Conservation (phyloP, 2,329 filamentous ascomycete species). For the Cyphellophora europaea region DNA sequence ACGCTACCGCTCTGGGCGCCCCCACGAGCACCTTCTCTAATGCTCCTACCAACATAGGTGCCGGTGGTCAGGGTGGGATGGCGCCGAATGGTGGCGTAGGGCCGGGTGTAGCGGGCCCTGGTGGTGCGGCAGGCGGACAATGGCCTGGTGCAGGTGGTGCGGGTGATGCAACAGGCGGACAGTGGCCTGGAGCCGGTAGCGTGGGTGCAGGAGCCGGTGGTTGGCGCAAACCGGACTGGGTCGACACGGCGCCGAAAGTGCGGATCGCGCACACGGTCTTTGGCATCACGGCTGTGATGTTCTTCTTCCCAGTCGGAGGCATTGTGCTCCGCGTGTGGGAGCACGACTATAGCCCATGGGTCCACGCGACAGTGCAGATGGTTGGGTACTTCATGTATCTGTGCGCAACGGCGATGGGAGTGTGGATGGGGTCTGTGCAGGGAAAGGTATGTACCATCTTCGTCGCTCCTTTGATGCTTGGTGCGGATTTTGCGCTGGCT, state of each 20-base stretch:
- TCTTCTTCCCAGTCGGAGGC: slow-evolving; percentile 22
- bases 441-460: slow-evolving; percentile 8
- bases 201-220: not conserved
- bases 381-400: slow-evolving; percentile 18
- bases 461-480: not conserved
- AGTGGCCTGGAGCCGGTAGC: not conserved
- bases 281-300: slow-evolving; percentile 19
- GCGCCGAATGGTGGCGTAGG: too few relatives aligned
- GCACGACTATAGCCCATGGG: slow-evolving; percentile 12
- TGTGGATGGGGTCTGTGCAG: slow-evolving; percentile 17
- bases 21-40: too few relatives aligned
- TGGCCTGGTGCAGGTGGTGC: not conserved
- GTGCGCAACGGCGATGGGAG: slow-evolving; percentile 19
- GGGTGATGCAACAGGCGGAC: not conserved
- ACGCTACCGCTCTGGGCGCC: too few relatives aligned
- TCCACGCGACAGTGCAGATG: slow-evolving; percentile 19
- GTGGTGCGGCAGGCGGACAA: not conserved
- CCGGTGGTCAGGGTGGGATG: too few relatives aligned
- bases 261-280: slow-evolving; percentile 18
- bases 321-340: slow-evolving; percentile 19
- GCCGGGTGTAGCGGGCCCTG: too few relatives aligned
- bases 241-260: slow-evolving; percentile 5
- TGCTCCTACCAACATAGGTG: too few relatives aligned
- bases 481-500: not conserved
- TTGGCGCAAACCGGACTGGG: slow-evolving; percentile 1